Conservation (phyloP, 2,329 filamentous ascomycete species). For the Fusarium sacchari region DNA sequence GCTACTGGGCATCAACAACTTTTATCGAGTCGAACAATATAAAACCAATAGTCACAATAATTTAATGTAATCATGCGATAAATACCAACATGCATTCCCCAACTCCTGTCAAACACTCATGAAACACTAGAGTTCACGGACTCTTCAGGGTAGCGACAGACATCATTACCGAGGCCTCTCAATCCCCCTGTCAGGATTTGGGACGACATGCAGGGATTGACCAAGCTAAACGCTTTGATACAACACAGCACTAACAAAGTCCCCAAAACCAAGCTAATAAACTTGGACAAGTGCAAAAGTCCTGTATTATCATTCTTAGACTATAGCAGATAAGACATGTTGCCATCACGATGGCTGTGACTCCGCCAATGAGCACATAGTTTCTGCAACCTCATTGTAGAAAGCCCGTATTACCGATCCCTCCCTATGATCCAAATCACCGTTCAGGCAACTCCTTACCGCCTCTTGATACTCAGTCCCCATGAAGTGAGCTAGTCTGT, state of each 20-base stretch:
- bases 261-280: neutral
- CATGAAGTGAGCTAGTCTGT: conserved; percentile 11
- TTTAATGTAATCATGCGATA: neutral
- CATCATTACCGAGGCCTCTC: neutral
- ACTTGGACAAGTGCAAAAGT: neutral
- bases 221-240: neutral
- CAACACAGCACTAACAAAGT: neutral
- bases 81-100: neutral
- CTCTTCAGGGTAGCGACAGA: neutral
- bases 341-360: neutral
- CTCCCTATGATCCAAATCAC: neutral
- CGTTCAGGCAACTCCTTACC: conserved; percentile 5
- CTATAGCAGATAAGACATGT: neutral
- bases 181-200: neutral
- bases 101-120: neutral
- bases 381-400: conserved; percentile 11
- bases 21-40: neutral
- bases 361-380: conserved; percentile 11
- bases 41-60: neutral
- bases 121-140: neutral
- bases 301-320: neutral
- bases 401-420: conserved; percentile 1
- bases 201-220: neutral
- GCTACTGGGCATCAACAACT: no score
- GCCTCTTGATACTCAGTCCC: conserved; percentile 3